These are phyloP conservation scores for Fusarium tanahbumbuense DNA, from an alignment of 2,329 filamentous ascomycete genomes.

Conservation along the genomic window DNA sequence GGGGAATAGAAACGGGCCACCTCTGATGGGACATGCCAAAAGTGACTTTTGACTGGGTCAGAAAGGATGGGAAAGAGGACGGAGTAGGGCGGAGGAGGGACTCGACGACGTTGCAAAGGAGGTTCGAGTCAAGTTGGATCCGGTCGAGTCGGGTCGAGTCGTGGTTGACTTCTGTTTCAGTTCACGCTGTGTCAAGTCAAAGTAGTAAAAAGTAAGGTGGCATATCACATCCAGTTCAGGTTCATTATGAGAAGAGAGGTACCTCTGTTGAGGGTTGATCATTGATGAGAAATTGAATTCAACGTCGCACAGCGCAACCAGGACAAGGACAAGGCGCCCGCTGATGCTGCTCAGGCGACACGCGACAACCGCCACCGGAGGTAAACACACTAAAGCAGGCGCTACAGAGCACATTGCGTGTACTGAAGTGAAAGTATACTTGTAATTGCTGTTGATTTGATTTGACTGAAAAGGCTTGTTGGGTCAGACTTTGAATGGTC, in stretches of 20 bases:
- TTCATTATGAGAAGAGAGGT: not conserved
- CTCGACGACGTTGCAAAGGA: slow-evolving; percentile 6
- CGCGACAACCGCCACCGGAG: slow-evolving; percentile 38
- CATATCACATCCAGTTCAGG: slow-evolving; percentile 20
- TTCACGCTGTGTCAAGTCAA: slow-evolving; percentile 16
- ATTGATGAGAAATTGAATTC: slow-evolving; percentile 24
- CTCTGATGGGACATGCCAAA: slow-evolving; percentile 38
- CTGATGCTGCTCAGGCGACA: slow-evolving; percentile 19
- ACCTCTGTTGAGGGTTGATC: not conserved
- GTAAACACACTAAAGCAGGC: slow-evolving; percentile 1
- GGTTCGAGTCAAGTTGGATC: not conserved
- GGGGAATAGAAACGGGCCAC: slow-evolving; percentile 27
- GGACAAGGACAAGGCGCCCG: slow-evolving; percentile 2
- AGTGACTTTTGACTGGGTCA: slow-evolving; percentile 15
- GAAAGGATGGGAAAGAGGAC: slow-evolving; percentile 18
- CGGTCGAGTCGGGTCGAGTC: slow-evolving; percentile 11
- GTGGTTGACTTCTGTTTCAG: slow-evolving; percentile 1
- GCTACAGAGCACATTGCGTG: slow-evolving; percentile 10
- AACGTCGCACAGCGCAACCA: slow-evolving; percentile 41
- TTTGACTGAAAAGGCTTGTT: slow-evolving; percentile 17
- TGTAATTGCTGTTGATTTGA: slow-evolving; percentile 17
- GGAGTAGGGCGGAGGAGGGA: slow-evolving; percentile 4
- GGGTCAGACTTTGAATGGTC: slow-evolving; percentile 31
- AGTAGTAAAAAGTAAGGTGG: slow-evolving; percentile 20
- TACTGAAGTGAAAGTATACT: not conserved